Percentiles rank a stretch among this genome's conserved stretches.
These are phyloP conservation scores for Aegilops longissima DNA, from an alignment of 176 grass and related monocot species.

Conservation along the genomic window DNA sequence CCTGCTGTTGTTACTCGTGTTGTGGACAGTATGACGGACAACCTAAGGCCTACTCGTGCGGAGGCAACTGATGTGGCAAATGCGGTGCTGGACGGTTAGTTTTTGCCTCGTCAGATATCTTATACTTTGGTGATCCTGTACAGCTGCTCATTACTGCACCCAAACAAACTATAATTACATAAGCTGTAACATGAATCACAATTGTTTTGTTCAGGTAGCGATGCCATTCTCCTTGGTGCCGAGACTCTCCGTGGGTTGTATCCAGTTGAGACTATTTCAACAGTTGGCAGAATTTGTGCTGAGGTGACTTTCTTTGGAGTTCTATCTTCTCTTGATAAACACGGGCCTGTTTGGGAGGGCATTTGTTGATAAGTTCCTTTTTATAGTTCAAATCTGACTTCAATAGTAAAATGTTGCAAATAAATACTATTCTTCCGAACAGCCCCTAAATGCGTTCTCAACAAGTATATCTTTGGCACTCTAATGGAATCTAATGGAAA, in stretches of 20 bases:
- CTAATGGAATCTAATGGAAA: background rate
- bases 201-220: conserved; percentile 65
- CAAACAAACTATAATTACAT: background rate
- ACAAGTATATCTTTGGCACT: background rate
- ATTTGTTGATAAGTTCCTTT: background rate
- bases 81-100: conserved; percentile 90
- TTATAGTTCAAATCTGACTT: background rate
- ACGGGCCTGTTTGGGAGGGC: background rate
- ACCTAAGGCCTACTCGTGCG: conserved; percentile 92
- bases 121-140: background rate
- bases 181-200: conserved; percentile 20
- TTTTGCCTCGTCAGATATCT: background rate
- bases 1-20: conserved; percentile 96
- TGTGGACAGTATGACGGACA: conserved; percentile 99
- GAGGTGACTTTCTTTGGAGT: conserved; percentile 53
- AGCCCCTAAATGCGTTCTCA: background rate
- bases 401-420: background rate
- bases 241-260: conserved; percentile 97
- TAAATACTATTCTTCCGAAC: background rate
- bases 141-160: background rate
- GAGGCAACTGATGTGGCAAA: conserved; percentile 99
- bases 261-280: conserved; percentile 94
- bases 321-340: conserved; percentile 8
- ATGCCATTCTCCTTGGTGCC: conserved; percentile 97
- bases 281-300: conserved; percentile 91